Evolutionary conservation across 371 early-diverging fungal genomes (phyloP), one percentile per base, ranked within the genome.

Genomic region (Zopfochytrium polystomum): DNA sequence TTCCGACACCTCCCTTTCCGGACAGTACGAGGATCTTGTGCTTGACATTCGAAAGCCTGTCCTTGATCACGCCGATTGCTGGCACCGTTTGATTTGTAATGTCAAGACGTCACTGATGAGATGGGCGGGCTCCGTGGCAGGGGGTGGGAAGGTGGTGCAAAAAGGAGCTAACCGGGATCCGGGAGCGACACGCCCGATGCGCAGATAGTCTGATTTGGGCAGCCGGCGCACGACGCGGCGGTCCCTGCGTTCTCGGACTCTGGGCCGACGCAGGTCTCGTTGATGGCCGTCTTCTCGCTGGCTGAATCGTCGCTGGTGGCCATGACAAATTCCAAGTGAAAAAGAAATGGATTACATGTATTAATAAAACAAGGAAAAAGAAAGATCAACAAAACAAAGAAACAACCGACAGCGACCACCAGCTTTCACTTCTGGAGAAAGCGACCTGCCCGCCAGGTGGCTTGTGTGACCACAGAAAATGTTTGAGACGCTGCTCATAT

Each of bases 121-220:
- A 43, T 13, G n/a, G 20, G 45, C 25, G 55, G 4, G 7, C 58
- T 13, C 43, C 52, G 27, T 62, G 47, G 46, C 29, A 34, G 30
- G 29, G 18, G 61, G 9, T 20, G 20, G 46, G 42, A 29, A 61
- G 62, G 50, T 13, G 11, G 23, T 34, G 13, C 26, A 5, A 30
- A 38, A 18, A 38, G 18, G 50, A 18, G 11, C 63, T 27, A 73
- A 85, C 82, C 90, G 71, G 96, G 95, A 80, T 99, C 99, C n/a
- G 93, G 94, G 11, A 38, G 11, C 0, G 92, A 93, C 51, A 89
- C 87, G 26, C 68, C 68, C 18, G 91, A 81, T 9, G 95, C 89
- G 68, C 99, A 99, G 48, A 90, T 82, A 20, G 77, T 67, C 69
- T 96, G 96, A 74, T 97, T 98, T 2, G 99, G 99, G 71, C 99